Evolutionary conservation across 1,284 basidiomycete species (phyloP).

Genomic region (Grifola frondosa): DNA sequence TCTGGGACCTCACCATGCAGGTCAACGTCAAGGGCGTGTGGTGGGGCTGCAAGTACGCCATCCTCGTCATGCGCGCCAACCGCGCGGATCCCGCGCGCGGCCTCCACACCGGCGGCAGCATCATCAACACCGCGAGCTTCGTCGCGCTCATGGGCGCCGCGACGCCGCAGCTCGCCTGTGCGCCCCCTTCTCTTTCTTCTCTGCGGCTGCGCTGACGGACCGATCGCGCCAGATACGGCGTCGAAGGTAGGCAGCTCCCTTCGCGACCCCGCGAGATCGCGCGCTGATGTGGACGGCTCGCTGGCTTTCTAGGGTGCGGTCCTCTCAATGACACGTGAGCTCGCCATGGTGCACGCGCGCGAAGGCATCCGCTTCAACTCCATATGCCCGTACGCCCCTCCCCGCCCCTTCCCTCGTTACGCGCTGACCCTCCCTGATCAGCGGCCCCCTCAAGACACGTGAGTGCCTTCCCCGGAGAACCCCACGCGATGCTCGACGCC

Average conservation of each 20-base stretch:
- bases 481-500: not conserved
- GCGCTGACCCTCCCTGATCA: conserved; percentile 35
- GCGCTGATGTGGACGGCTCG: not conserved
- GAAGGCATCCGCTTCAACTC: conserved; percentile 96
- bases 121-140: conserved; percentile 97
- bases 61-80: conserved; percentile 93
- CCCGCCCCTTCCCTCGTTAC: not conserved
- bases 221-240: conserved; percentile 62
- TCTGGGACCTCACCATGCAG: conserved; percentile 93
- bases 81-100: conserved; percentile 79
- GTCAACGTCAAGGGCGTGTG: conserved; percentile 98
- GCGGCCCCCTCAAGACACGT: conserved; percentile 92
- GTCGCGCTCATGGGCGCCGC: conserved; percentile 93
- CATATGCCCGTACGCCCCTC: conserved; percentile 81
- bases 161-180: conserved; percentile 94
- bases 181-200: conserved; percentile 32
- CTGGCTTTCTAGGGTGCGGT: conserved; percentile 75
- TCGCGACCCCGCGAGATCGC: not conserved
- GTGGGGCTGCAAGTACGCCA: conserved; percentile 98
- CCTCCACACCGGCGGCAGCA: conserved; percentile 83
- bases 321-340: conserved; percentile 95
- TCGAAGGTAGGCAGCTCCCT: conserved; percentile 57
- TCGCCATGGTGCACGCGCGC: conserved; percentile 95
- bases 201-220: not conserved
- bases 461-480: conserved; percentile 30